Percentiles rank a stretch among this genome's conserved stretches.
Conservation (phyloP, 441 rosid genomes). For the Mallotus repandus region DNA sequence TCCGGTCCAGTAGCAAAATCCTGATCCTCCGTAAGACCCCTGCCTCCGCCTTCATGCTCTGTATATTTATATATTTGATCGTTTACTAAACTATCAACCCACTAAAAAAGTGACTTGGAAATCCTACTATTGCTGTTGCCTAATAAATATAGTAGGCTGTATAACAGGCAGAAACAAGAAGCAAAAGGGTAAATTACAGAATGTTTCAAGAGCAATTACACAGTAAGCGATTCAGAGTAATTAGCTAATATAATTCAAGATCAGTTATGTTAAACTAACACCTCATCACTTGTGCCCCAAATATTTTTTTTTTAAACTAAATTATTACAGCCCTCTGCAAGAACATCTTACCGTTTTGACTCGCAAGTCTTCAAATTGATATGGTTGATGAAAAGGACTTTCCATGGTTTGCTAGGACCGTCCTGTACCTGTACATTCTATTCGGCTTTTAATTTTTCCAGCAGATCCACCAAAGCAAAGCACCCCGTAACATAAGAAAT, state of each 20-base stretch:
- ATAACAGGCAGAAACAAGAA: no score
- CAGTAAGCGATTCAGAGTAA: not conserved
- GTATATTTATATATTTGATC: no score
- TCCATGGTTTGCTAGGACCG: slow-evolving; percentile 7
- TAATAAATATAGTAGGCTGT: no score
- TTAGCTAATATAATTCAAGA: not conserved
- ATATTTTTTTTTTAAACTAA: not conserved
- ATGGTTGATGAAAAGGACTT: slow-evolving; percentile 13
- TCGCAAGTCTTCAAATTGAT: slow-evolving; percentile 7
- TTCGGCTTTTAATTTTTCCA: slow-evolving; percentile 15
- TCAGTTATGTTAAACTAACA: not conserved
- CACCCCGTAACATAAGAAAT: slow-evolving; percentile 37
- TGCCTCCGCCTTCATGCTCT: no score
- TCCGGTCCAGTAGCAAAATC: no score
- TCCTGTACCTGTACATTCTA: slow-evolving; percentile 40
- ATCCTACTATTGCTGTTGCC: no score
- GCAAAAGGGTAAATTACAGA: not conserved
- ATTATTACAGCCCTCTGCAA: slow-evolving; percentile 1
- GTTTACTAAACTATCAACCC: no score
- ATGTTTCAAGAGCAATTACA: not conserved
- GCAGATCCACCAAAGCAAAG: slow-evolving; percentile 46
- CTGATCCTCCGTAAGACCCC: no score
- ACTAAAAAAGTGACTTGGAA: no score
- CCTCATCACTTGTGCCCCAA: not conserved
- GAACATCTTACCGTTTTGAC: not conserved